phyloP scores from a whole-genome alignment of 805 yeast species.

The Ogataea siamensis region DNA sequence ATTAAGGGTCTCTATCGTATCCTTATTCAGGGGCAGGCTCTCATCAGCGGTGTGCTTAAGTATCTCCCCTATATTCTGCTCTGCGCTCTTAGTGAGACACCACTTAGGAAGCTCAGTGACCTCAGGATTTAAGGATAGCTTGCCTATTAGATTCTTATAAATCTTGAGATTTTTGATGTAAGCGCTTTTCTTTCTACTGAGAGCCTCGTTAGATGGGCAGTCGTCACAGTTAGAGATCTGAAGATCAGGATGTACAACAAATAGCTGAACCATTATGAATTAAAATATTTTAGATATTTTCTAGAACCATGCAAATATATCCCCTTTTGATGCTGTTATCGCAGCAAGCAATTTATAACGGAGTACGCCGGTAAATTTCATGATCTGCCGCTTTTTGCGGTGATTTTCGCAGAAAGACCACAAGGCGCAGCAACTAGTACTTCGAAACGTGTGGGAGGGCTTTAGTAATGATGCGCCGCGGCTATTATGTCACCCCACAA shows the following conservation, averaged over 20 bases:
- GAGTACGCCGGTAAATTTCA: background rate
- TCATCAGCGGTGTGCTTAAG: constrained; percentile 1
- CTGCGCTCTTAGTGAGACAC: constrained; percentile 21
- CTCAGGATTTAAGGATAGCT: constrained; percentile 11
- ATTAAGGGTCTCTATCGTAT: constrained; percentile 2
- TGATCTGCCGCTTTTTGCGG: too few species aligned
- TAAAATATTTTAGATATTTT: background rate
- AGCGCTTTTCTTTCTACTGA: constrained; percentile 18
- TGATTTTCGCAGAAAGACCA: too few species aligned
- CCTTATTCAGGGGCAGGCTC: background rate
- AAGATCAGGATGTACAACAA: constrained; percentile 33
- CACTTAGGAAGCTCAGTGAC: constrained; percentile 21
- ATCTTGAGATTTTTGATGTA: constrained; percentile 20
- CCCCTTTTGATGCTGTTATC: background rate
- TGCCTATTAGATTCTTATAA: constrained; percentile 15
- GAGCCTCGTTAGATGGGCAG: constrained; percentile 20
- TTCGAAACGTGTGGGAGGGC: too few species aligned
- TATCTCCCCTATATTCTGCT: constrained; percentile 13
- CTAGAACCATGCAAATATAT: background rate
- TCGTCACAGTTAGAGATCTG: constrained; percentile 28
- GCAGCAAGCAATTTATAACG: constrained; percentile 4
- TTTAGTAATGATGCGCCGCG: too few species aligned
- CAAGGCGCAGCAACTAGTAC: background rate
- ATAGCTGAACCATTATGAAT: constrained; percentile 27
- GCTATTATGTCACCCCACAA: constrained; percentile 1